These are phyloP conservation scores for Ustilago tritici DNA, from an alignment of 1,284 basidiomycete genomes.

Conservation along the genomic window DNA sequence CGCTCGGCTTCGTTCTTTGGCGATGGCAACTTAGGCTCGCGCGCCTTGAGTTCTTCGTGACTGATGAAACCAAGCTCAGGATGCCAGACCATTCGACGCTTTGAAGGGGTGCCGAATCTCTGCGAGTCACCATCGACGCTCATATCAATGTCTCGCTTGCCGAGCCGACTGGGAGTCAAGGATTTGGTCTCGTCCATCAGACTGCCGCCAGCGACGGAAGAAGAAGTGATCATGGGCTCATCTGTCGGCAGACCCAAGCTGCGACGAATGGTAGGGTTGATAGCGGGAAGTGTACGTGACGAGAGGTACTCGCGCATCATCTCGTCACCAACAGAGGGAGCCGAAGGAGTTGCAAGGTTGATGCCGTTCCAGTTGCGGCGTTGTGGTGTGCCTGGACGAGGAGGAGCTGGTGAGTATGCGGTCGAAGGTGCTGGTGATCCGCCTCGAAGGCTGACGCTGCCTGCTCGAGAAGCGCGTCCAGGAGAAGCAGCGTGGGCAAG, in stretches of 20 bases:
- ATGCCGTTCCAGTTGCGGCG: constrained; percentile 60
- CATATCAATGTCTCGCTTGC: constrained; percentile 53
- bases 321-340: constrained; percentile 51
- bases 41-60: constrained; percentile 59
- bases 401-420: constrained; percentile 27
- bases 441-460: constrained; percentile 30
- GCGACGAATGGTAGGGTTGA: constrained; percentile 29
- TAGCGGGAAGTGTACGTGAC: constrained; percentile 43
- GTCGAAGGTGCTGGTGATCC: constrained; percentile 38
- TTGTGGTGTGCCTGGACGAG: constrained; percentile 33
- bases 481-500: constrained; percentile 27
- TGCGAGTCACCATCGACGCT: constrained; percentile 50
- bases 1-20: constrained; percentile 71
- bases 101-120: constrained; percentile 41
- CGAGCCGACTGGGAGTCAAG: constrained; percentile 37
- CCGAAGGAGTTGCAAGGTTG: constrained; percentile 52
- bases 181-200: constrained; percentile 41
- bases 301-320: constrained; percentile 56
- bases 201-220: constrained; percentile 31
- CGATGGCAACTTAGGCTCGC: constrained; percentile 56
- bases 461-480: constrained; percentile 29
- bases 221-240: constrained; percentile 26
- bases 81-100: constrained; percentile 67
- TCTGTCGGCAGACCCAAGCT: constrained; percentile 22
- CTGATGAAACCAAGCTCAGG: constrained; percentile 64